phyloP scores from a whole-genome alignment of 1,139 yeast species.

The Pichia sp. region DNA sequence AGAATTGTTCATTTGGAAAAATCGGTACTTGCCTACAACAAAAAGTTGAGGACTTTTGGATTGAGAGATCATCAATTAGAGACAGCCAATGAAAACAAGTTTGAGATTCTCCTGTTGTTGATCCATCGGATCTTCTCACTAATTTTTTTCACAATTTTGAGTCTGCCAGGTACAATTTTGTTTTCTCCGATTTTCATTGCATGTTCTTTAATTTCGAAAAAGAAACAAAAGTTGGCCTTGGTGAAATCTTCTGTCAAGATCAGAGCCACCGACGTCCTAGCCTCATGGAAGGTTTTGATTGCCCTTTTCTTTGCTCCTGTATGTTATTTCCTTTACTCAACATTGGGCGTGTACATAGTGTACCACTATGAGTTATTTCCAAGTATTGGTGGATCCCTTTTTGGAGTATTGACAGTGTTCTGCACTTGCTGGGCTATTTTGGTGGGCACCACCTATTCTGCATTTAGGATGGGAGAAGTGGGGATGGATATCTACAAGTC shows the following conservation, averaged over 20 bases:
- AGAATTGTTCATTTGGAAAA: slow-evolving; percentile 48
- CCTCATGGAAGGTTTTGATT: slow-evolving; percentile 72
- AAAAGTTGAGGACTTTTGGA: slow-evolving; percentile 48
- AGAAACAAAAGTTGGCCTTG: slow-evolving; percentile 58
- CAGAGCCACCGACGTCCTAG: slow-evolving; percentile 68
- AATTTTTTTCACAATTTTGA: slow-evolving; percentile 39
- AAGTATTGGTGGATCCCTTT: slow-evolving; percentile 29
- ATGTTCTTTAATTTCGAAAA: slow-evolving; percentile 49
- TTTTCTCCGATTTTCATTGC: slow-evolving; percentile 65
- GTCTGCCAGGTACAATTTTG: slow-evolving; percentile 63
- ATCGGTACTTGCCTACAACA: slow-evolving; percentile 53
- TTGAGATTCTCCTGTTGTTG: slow-evolving; percentile 38
- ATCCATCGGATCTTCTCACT: slow-evolving; percentile 38
- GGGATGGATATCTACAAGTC: slow-evolving; percentile 73
- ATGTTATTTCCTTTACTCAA: slow-evolving; percentile 60
- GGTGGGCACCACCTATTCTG: slow-evolving; percentile 64
- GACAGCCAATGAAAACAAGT: slow-evolving; percentile 38
- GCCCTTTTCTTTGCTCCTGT: slow-evolving; percentile 67
- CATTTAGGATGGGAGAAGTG: slow-evolving; percentile 67
- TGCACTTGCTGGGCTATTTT: slow-evolving; percentile 40
- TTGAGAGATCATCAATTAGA: slow-evolving; percentile 72
- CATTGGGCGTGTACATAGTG: slow-evolving; percentile 45
- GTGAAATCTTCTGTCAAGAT: slow-evolving; percentile 65
- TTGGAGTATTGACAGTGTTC: slow-evolving; percentile 41
- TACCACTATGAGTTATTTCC: slow-evolving; percentile 38